Evolutionary conservation across 2,329 filamentous ascomycete species (phyloP).

Genomic region (Fusarium newnesense): DNA sequence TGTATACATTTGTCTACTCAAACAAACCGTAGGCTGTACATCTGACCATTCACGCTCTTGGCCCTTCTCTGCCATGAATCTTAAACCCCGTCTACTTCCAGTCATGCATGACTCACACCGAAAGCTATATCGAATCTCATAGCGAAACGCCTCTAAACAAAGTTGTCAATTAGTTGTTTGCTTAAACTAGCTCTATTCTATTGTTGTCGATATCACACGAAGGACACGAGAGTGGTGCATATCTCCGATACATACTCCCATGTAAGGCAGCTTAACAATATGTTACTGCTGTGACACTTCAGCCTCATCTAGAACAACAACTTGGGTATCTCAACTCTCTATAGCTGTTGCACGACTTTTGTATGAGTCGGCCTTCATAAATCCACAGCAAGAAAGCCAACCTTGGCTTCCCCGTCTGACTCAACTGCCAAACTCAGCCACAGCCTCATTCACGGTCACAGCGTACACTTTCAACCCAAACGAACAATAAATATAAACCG

Average conservation of each 20-base stretch:
- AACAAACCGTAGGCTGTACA: background rate
- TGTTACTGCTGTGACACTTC: background rate
- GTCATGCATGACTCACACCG: background rate
- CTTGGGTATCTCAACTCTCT: background rate
- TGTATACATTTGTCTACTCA: background rate
- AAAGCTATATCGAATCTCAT: background rate
- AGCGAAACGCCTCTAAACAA: background rate
- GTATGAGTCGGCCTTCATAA: background rate
- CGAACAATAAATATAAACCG: background rate
- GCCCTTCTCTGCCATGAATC: background rate
- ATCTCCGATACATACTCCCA: background rate
- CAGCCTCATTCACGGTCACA: constrained; percentile 2
- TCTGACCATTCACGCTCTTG: background rate
- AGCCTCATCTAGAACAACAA: background rate
- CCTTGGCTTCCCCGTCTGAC: constrained; percentile 21
- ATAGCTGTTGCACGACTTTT: background rate
- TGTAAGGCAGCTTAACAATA: background rate
- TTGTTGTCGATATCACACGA: background rate
- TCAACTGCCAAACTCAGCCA: constrained; percentile 39
- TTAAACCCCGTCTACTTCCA: background rate
- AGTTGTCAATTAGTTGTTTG: background rate
- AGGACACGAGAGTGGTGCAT: background rate
- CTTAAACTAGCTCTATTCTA: background rate
- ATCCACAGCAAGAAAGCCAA: background rate
- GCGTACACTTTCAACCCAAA: background rate